A percentile compares a stretch with the other conserved stretches of the same genome.
These are phyloP conservation scores for Populus tomentosa DNA, from an alignment of 441 rosid genomes.

Conservation along the genomic window DNA sequence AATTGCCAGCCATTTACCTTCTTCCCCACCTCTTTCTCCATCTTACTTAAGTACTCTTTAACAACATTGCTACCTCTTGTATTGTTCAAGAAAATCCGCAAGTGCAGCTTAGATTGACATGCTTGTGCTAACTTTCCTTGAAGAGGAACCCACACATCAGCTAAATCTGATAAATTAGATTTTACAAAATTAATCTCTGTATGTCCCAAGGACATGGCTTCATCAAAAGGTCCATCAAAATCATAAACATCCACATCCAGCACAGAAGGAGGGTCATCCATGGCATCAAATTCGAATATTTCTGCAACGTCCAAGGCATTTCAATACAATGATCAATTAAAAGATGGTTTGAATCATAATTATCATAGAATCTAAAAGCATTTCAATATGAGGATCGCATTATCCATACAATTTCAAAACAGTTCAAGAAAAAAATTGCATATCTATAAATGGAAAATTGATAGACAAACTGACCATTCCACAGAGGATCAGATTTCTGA, in stretches of 20 bases:
- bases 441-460: constrained; percentile 11
- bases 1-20: constrained; percentile 48
- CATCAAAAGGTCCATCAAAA: constrained; percentile 93
- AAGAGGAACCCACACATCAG: constrained; percentile 89
- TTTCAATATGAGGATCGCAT: constrained; percentile 2
- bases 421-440: background rate
- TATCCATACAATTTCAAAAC: background rate
- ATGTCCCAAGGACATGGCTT: constrained; percentile 81
- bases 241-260: constrained; percentile 88
- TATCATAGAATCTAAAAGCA: background rate
- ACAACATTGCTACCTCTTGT: constrained; percentile 81
- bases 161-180: constrained; percentile 75
- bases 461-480: constrained; percentile 72
- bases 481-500: constrained; percentile 76
- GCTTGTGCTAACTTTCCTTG: constrained; percentile 90
- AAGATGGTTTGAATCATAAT: constrained; percentile 7
- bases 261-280: constrained; percentile 95
- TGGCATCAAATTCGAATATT: constrained; percentile 97
- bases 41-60: constrained; percentile 77
- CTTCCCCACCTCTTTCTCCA: constrained; percentile 99
- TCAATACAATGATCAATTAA: constrained; percentile 8
- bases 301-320: constrained; percentile 45
- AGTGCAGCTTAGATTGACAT: constrained; percentile 85
- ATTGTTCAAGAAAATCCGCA: constrained; percentile 87
- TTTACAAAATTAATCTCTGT: constrained; percentile 84